Conservation (phyloP, 192 early-diverging fungal species). For the Backusella morwellensis region DNA sequence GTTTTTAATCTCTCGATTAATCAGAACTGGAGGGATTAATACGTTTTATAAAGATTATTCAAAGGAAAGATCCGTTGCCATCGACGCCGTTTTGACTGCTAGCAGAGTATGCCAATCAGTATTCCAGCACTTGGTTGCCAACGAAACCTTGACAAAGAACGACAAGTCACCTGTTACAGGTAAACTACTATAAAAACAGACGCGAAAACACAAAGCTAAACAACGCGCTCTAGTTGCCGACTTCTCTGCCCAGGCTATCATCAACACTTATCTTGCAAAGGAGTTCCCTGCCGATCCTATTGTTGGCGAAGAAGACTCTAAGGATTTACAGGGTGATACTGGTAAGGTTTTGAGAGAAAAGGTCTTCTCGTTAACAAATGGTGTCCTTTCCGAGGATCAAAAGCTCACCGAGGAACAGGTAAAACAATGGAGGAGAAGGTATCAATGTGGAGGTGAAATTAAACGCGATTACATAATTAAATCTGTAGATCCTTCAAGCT, state of each 20-base stretch:
- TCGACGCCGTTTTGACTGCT: conserved; percentile 86
- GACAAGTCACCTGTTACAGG: conserved; percentile 97
- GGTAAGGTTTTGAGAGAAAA: conserved; percentile 65
- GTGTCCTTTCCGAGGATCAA: conserved; percentile 46
- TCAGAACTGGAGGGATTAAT: neutral
- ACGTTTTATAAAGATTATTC: conserved; percentile 14
- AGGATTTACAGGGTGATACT: conserved; percentile 74
- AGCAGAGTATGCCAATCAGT: conserved; percentile 87
- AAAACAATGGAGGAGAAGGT: conserved; percentile 1
- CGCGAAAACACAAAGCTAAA: neutral
- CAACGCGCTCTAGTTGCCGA: conserved; percentile 73
- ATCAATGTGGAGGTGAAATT: too few species aligned
- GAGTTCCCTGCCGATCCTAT: conserved; percentile 88
- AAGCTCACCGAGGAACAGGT: conserved; percentile 69
- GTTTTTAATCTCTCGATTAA: neutral
- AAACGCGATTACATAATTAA: neutral
- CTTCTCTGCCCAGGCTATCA: conserved; percentile 93
- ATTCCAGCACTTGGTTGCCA: conserved; percentile 80
- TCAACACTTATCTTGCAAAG: conserved; percentile 75
- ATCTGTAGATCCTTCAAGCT: conserved; percentile 65
- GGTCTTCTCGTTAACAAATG: conserved; percentile 81
- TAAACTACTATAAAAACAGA: conserved; percentile 24
- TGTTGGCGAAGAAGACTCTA: conserved; percentile 94
- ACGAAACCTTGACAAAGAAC: conserved; percentile 84
- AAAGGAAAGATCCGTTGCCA: conserved; percentile 77